Evolutionary conservation across 2,329 filamentous ascomycete genomes (phyloP).

Genomic region (Aureobasidium musti): DNA sequence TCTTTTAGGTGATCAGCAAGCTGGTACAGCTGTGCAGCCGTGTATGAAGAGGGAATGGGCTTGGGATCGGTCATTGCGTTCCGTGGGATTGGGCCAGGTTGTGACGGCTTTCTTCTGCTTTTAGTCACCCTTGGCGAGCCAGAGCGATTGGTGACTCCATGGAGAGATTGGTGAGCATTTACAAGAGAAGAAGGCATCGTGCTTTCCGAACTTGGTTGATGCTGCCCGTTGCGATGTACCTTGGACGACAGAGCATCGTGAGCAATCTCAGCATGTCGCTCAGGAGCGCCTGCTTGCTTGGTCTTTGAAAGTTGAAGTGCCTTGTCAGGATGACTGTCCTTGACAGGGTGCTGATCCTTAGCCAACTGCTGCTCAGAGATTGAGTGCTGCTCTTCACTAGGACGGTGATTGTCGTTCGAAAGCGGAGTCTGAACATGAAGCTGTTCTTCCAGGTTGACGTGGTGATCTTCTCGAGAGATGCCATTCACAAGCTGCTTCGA

Average conservation of each 20-base stretch:
- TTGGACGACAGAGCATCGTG: no score
- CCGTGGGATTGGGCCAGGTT: background rate
- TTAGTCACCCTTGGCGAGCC: slow-evolving; percentile 1
- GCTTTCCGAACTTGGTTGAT: background rate
- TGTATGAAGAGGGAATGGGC: background rate
- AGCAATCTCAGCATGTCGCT: background rate
- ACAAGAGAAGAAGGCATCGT: background rate
- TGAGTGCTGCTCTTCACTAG: background rate
- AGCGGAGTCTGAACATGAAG: background rate
- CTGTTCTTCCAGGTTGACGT: background rate
- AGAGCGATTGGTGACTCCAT: background rate
- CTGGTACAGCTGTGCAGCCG: slow-evolving; percentile 11
- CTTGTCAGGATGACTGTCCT: background rate
- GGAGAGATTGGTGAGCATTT: background rate
- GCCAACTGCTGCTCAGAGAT: background rate
- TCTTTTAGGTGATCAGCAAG: slow-evolving; percentile 13
- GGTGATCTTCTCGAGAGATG: background rate
- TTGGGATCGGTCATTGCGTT: background rate
- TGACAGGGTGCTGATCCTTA: background rate
- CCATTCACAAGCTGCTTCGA: no score
- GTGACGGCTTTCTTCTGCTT: slow-evolving; percentile 16
- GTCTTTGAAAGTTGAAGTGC: background rate
- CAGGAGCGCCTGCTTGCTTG: background rate
- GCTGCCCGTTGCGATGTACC: background rate
- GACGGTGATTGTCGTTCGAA: background rate